Evolutionary conservation across 768 basidiomycete species (phyloP).

Genomic region (Pleurotus sapidus): DNA sequence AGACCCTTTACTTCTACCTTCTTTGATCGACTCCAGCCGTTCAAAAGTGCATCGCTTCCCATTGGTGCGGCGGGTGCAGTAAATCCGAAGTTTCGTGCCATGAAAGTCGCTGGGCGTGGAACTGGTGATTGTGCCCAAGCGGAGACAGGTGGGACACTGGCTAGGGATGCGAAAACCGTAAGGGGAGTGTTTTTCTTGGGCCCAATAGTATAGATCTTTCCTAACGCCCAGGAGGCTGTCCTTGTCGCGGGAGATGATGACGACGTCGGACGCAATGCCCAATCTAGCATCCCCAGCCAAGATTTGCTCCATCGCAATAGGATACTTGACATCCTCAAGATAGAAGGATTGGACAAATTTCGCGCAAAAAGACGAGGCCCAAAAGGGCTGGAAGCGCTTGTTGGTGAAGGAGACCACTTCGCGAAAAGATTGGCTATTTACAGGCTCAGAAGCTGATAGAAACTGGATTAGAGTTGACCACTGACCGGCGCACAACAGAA

Average conservation of each 20-base stretch:
- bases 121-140: not conserved
- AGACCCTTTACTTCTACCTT: too few relatives aligned
- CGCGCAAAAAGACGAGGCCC: not conserved
- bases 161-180: not conserved
- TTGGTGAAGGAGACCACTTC: not conserved
- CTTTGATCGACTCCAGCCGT: too few relatives aligned
- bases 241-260: too few relatives aligned
- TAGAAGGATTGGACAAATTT: not conserved
- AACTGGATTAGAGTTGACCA: not conserved
- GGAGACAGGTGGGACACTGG: not conserved
- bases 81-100: too few relatives aligned
- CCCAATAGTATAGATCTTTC: not conserved
- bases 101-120: too few relatives aligned
- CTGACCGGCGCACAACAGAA: not conserved
- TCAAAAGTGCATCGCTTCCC: too few relatives aligned
- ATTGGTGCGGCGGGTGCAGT: too few relatives aligned
- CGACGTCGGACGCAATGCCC: not conserved
- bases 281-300: not conserved
- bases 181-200: not conserved
- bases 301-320: not conserved
- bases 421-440: not conserved
- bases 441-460: too few relatives aligned
- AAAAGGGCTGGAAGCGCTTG: not conserved
- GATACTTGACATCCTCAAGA: not conserved
- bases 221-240: too few relatives aligned